Conservation (phyloP, 345 rosid genomes). For the Ceriops zippeliana region DNA sequence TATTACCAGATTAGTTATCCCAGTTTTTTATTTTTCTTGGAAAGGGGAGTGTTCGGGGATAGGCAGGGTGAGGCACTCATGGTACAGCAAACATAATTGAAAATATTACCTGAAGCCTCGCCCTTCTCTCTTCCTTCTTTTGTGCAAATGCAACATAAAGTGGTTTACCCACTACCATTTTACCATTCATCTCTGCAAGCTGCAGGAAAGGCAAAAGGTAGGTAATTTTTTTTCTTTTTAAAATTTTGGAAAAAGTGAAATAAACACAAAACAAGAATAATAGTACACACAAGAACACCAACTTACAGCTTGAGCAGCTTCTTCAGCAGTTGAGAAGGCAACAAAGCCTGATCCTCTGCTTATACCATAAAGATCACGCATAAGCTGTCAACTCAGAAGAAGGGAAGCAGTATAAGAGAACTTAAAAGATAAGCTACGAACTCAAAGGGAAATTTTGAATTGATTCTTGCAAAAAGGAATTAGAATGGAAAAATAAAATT, state of each 20-base stretch:
- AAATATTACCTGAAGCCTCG: conserved; percentile 13
- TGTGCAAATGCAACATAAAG: conserved; percentile 15
- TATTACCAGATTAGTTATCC: too few relatives aligned
- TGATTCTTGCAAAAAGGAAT: too few relatives aligned
- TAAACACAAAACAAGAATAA: background rate
- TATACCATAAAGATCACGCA: background rate
- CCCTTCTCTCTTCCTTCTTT: conserved; percentile 13
- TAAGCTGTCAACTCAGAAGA: background rate
- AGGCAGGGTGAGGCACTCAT: too few relatives aligned
- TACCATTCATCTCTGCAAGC: background rate
- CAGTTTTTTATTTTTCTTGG: too few relatives aligned
- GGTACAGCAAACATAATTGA: too few relatives aligned
- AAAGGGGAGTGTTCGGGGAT: too few relatives aligned
- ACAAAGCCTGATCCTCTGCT: conserved; percentile 7
- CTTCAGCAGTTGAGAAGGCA: background rate
- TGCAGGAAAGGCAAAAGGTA: background rate
- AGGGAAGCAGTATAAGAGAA: background rate
- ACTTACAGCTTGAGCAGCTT: background rate
- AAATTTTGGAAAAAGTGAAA: too few relatives aligned
- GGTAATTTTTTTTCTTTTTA: too few relatives aligned
- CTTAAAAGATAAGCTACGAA: background rate
- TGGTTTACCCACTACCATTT: conserved; percentile 10
- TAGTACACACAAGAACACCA: background rate
- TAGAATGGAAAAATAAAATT: too few relatives aligned
- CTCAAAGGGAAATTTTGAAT: too few relatives aligned